Base-by-base conservation (phyloP, 2,329 filamentous ascomycete genomes). In the Arthrobotrys megalospora region DNA sequence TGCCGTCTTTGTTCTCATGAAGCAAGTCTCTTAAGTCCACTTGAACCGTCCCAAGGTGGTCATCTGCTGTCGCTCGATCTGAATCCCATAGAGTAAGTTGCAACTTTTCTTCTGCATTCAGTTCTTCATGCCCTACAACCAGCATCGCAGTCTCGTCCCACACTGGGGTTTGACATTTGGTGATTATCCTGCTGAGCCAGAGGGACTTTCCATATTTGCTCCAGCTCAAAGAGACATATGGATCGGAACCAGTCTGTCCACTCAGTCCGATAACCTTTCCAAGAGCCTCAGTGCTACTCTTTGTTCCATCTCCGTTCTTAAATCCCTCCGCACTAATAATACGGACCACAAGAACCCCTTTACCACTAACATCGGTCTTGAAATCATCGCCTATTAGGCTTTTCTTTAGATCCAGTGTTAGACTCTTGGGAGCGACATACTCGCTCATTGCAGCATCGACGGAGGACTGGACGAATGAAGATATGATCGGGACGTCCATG, bases 11-110 rank as follows among this genome's bases (percentile, higher is more conserved):
- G 0, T 95, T 94, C 83, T 97, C 92, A n/a, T 66, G 63, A 73
- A 98, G 96, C 86, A 99, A 91, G 83, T 97, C 94, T 82, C 97
- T 93, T 83, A 99, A 93, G 43, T 93, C 95, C 1, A 98, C 86
- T 83, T 98, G 94, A 16, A 97, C 90, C 84, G 97, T 97, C 68
- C 96, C 96, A 14, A 97, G 93, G 53, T 97, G 92, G 82, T 98
- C 96, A 83, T 98, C 96, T 0, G 95, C 93, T 11, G 93, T 96
- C 28, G 80, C 93, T 58, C 94, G 89, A 84, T 98, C 96, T 62
- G 93, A 97, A 84, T 98, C 96, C 96, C 96, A 98, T 0, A 98
- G 89, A 83, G 98, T 95, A 80, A 98, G 90, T 11, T 93, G 95
- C 3, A 98, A 87, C 83, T 96, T 93, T 85, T 99, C 96, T 80